Percentiles rank a stretch among this genome's conserved stretches.
Evolutionary conservation across 2,329 filamentous ascomycete genomes (phyloP).

Genomic region (Alternaria burnsii): DNA sequence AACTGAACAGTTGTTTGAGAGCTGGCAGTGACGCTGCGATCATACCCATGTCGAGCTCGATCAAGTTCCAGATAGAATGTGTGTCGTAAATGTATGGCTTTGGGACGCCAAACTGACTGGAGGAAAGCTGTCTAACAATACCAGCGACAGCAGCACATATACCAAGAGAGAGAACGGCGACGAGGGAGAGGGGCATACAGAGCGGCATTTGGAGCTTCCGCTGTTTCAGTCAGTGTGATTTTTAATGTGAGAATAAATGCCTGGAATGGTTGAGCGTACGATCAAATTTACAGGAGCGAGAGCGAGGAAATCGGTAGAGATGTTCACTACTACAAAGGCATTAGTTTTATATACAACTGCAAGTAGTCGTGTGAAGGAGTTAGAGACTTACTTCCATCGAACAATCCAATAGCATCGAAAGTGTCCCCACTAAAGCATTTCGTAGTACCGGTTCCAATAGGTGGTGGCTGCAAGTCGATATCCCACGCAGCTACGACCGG

Average conservation of each 20-base stretch:
- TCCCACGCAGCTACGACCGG: conserved; percentile 59
- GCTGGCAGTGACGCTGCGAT: conserved; percentile 55
- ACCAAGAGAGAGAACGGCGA: conserved; percentile 50
- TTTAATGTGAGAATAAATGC: background rate
- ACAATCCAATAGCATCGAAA: conserved; percentile 57
- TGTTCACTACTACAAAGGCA: conserved; percentile 44
- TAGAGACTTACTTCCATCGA: conserved; percentile 53
- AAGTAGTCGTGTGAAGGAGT: too few species aligned
- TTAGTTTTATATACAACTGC: background rate
- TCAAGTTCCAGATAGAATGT: conserved; percentile 58
- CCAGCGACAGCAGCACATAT: conserved; percentile 55
- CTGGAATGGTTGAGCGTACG: background rate
- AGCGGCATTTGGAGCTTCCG: conserved; percentile 55
- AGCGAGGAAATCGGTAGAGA: conserved; percentile 54
- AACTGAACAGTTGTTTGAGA: conserved; percentile 44
- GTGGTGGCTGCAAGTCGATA: conserved; percentile 40
- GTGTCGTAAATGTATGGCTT: conserved; percentile 51
- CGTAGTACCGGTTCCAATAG: conserved; percentile 41
- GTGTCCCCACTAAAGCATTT: conserved; percentile 55
- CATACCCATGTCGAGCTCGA: conserved; percentile 57
- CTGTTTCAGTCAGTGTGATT: background rate
- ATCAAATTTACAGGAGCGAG: conserved; percentile 55
- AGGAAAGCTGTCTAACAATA: conserved; percentile 54
- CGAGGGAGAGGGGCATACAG: conserved; percentile 53
- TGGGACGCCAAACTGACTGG: conserved; percentile 46